Percentiles rank a stretch among this genome's conserved stretches.
These are phyloP conservation scores for Colletotrichum horii DNA, from an alignment of 2,329 filamentous ascomycete species.

Conservation along the genomic window DNA sequence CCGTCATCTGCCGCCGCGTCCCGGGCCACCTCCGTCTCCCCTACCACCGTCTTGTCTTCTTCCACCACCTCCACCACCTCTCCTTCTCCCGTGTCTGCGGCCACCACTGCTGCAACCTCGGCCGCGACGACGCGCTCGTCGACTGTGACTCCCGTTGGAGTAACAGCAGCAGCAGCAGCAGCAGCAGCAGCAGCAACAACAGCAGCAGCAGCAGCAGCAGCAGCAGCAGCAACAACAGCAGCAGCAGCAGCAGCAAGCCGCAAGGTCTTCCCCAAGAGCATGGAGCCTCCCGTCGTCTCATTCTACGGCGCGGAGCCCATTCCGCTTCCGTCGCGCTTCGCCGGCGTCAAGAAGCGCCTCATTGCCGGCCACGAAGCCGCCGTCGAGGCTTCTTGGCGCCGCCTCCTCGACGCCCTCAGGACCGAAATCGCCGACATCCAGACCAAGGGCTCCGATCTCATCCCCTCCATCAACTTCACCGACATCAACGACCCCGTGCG, in stretches of 20 bases:
- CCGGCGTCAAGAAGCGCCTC: conserved; percentile 43
- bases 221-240: too few relatives aligned
- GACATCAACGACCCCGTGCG: conserved; percentile 35
- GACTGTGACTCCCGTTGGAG: background rate
- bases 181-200: background rate
- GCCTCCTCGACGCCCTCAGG: conserved; percentile 40
- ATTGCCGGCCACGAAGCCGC: conserved; percentile 41
- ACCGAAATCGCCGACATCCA: conserved; percentile 43
- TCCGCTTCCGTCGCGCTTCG: conserved; percentile 44
- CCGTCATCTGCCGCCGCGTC: conserved; percentile 11
- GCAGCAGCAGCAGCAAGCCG: conserved; percentile 16
- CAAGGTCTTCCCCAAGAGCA: conserved; percentile 20
- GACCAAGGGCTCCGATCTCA: conserved; percentile 35
- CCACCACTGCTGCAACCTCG: background rate
- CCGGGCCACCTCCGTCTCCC: conserved; percentile 17
- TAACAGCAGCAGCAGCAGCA: background rate
- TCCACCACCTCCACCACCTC: background rate
- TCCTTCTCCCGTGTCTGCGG: background rate
- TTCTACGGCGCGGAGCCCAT: conserved; percentile 59
- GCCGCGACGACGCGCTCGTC: conserved; percentile 13
- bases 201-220: too few relatives aligned
- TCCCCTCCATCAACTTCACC: conserved; percentile 47
- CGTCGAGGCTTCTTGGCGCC: conserved; percentile 43
- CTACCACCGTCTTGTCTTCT: background rate
- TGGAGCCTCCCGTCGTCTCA: conserved; percentile 50